phyloP scores from a whole-genome alignment of 768 basidiomycete species.

The Fistulinella prunicolor region DNA sequence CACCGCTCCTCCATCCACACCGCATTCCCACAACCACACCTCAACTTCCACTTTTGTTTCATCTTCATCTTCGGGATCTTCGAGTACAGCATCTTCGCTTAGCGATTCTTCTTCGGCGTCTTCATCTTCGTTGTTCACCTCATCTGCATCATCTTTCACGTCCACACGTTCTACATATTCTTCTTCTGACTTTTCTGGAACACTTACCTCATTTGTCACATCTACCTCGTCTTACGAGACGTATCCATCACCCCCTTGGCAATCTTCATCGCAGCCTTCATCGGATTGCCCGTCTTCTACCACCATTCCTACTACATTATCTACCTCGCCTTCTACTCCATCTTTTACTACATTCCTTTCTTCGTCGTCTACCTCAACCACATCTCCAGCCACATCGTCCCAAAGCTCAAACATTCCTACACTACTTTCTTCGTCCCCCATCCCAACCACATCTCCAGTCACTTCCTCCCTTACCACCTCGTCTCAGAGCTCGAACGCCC shows the following conservation, averaged over 20 bases:
- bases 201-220: too few relatives aligned
- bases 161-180: too few relatives aligned
- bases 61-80: neutral
- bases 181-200: too few relatives aligned
- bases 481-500: conserved; percentile 1
- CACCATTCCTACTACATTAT: neutral
- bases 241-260: too few relatives aligned
- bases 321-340: neutral
- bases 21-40: conserved; percentile 1
- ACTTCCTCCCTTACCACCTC: neutral
- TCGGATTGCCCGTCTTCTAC: neutral
- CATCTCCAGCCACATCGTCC: neutral
- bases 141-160: conserved; percentile 1
- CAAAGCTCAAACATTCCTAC: too few relatives aligned
- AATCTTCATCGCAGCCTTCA: too few relatives aligned
- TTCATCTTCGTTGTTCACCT: neutral
- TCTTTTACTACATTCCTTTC: neutral
- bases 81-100: neutral
- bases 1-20: neutral
- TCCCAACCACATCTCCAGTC: neutral
- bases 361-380: neutral
- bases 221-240: too few relatives aligned
- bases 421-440: neutral
- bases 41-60: neutral
- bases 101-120: neutral